phyloP scores from a whole-genome alignment of 768 basidiomycete genomes.

The Xanthoconium purpureum region DNA sequence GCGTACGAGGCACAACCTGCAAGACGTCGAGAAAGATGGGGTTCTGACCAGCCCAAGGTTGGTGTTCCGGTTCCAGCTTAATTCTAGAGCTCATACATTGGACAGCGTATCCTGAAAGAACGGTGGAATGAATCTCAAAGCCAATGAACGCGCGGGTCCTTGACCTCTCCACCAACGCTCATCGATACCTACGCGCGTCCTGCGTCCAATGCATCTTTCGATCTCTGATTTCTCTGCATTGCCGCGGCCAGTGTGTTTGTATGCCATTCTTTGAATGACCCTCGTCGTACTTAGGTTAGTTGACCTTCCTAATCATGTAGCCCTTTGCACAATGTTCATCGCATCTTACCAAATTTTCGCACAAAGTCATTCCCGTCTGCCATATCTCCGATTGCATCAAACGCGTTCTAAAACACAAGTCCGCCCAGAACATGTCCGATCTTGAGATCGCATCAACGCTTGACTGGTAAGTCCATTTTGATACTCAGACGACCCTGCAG shows the following conservation, averaged over 20 bases:
- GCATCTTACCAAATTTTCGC: background rate
- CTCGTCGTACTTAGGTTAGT: background rate
- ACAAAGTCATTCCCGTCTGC: too few species aligned
- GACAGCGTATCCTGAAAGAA: constrained; percentile 16
- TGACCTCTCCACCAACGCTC: constrained; percentile 1
- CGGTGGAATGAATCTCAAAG: constrained; percentile 14
- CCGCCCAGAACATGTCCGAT: too few species aligned
- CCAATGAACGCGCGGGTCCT: background rate
- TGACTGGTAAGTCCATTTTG: too few species aligned
- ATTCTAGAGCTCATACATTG: background rate
- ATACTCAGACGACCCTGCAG: too few species aligned
- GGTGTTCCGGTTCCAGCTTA: background rate
- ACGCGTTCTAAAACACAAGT: too few species aligned
- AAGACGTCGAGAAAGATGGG: constrained; percentile 13
- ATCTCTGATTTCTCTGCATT: background rate
- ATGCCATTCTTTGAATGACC: constrained; percentile 1
- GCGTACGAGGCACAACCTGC: constrained; percentile 25
- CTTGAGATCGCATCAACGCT: too few species aligned
- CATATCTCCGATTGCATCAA: too few species aligned
- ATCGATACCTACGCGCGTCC: background rate
- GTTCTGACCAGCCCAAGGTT: constrained; percentile 20
- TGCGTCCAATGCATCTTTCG: background rate
- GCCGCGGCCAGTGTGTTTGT: constrained; percentile 2
- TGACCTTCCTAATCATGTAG: constrained; percentile 12
- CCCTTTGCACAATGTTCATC: background rate